These are phyloP conservation scores for Penicillium hordei DNA, from an alignment of 2,329 filamentous ascomycete species.

Conservation along the genomic window DNA sequence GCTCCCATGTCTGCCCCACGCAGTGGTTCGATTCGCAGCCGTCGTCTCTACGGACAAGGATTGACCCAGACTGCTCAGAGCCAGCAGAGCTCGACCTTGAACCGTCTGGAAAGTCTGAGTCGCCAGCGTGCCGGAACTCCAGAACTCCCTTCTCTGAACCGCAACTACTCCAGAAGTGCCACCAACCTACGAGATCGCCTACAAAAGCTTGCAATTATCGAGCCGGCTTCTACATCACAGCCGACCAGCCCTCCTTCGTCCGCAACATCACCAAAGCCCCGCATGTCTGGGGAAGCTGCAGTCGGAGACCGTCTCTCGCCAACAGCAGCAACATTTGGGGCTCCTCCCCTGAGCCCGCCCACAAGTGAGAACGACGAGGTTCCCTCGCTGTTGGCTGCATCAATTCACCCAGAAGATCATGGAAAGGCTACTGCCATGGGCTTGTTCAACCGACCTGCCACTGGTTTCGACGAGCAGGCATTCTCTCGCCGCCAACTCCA, in stretches of 20 bases:
- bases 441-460: conserved; percentile 69
- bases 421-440: conserved; percentile 78
- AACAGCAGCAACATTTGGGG: conserved; percentile 30
- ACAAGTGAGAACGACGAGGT: conserved; percentile 72
- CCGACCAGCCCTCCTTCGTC: conserved; percentile 47
- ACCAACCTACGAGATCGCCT: conserved; percentile 62
- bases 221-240: conserved; percentile 21
- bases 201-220: conserved; percentile 35
- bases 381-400: conserved; percentile 59
- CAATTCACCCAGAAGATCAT: conserved; percentile 71
- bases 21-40: conserved; percentile 66
- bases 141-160: conserved; percentile 45
- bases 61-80: conserved; percentile 77
- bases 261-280: conserved; percentile 39
- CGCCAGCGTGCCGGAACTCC: conserved; percentile 63
- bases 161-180: conserved; percentile 58
- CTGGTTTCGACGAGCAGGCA: conserved; percentile 79
- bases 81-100: conserved; percentile 72
- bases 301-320: conserved; percentile 32
- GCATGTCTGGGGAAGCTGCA: conserved; percentile 37
- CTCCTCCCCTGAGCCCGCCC: conserved; percentile 65
- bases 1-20: conserved; percentile 50
- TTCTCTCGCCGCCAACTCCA: conserved; percentile 80
- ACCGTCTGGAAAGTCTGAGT: conserved; percentile 76
- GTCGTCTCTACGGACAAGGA: conserved; percentile 79